phyloP scores from a whole-genome alignment of 2,329 filamentous ascomycete species.

The Colletotrichum destructivum region DNA sequence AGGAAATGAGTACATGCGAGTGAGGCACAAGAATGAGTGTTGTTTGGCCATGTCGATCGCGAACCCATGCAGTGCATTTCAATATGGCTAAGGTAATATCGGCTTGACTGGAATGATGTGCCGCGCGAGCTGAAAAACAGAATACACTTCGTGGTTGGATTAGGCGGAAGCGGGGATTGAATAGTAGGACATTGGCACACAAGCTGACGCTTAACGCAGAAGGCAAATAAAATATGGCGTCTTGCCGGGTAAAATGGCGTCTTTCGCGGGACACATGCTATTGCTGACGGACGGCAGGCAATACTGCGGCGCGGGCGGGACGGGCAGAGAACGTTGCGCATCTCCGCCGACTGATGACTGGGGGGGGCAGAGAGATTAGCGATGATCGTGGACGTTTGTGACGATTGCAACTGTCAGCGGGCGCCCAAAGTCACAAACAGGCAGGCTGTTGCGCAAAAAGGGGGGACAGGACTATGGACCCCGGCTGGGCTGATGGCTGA shows the following conservation, averaged over 20 bases:
- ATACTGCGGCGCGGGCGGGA: slow-evolving; percentile 36
- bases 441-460: slow-evolving; percentile 14
- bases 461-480: slow-evolving; percentile 25
- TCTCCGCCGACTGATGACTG: slow-evolving; percentile 19
- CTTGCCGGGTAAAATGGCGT: slow-evolving; percentile 29
- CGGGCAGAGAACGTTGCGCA: slow-evolving; percentile 34
- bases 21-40: background rate
- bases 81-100: background rate
- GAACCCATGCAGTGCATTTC: slow-evolving; percentile 6
- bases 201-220: background rate
- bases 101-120: slow-evolving; percentile 8
- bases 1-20: slow-evolving; percentile 2
- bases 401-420: slow-evolving; percentile 21
- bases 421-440: slow-evolving; percentile 1
- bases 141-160: background rate
- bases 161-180: slow-evolving; percentile 5
- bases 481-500: slow-evolving; percentile 11
- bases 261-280: slow-evolving; percentile 23
- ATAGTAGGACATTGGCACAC: background rate
- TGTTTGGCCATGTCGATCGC: slow-evolving; percentile 10
- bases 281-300: slow-evolving; percentile 26
- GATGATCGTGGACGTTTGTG: slow-evolving; percentile 20
- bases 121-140: slow-evolving; percentile 11
- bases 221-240: slow-evolving; percentile 3
- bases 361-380: slow-evolving; percentile 20